A percentile compares a stretch with the other conserved stretches of the same genome.
Conservation (phyloP, 2,329 filamentous ascomycete species). For the Xylariaceae sp. region DNA sequence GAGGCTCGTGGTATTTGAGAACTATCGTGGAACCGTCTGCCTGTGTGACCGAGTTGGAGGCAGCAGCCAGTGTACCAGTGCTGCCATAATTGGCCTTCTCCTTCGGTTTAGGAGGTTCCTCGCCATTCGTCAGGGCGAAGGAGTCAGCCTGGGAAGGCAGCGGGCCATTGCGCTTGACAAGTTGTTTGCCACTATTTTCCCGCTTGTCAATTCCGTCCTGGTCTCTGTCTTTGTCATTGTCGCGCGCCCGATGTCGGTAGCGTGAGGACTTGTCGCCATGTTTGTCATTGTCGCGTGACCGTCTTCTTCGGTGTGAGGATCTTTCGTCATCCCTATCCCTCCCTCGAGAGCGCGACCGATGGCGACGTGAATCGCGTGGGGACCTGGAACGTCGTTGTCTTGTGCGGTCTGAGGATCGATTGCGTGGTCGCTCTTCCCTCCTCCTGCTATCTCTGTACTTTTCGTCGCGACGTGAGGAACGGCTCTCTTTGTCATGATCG, state of each 20-base stretch:
- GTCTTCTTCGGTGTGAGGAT: conserved; percentile 28
- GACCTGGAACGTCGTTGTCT: conserved; percentile 26
- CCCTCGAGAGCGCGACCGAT: conserved; percentile 26
- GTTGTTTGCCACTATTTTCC: conserved; percentile 24
- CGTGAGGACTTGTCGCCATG: conserved; percentile 24
- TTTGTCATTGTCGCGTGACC: conserved; percentile 32
- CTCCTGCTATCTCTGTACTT: conserved; percentile 7
- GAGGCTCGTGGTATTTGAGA: conserved; percentile 93
- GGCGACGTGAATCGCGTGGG: conserved; percentile 21
- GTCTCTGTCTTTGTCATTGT: conserved; percentile 10
- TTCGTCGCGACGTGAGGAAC: conserved; percentile 18
- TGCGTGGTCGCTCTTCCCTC: conserved; percentile 18
- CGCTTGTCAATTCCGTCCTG: too few relatives aligned
- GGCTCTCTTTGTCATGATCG: conserved; percentile 16
- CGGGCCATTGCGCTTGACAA: conserved; percentile 42
- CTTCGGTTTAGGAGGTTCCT: conserved; percentile 57
- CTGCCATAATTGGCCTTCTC: conserved; percentile 83
- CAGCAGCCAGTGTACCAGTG: conserved; percentile 80
- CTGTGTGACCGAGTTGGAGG: conserved; percentile 73
- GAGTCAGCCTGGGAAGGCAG: conserved; percentile 58
- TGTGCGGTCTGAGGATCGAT: conserved; percentile 20
- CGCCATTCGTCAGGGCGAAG: conserved; percentile 53
- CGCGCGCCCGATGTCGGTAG: conserved; percentile 21
- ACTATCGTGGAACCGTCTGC: conserved; percentile 70
- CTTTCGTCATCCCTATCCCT: conserved; percentile 23